phyloP scores from a whole-genome alignment of 139 green algal species.

The Deuterostichococcus epilithicus region DNA sequence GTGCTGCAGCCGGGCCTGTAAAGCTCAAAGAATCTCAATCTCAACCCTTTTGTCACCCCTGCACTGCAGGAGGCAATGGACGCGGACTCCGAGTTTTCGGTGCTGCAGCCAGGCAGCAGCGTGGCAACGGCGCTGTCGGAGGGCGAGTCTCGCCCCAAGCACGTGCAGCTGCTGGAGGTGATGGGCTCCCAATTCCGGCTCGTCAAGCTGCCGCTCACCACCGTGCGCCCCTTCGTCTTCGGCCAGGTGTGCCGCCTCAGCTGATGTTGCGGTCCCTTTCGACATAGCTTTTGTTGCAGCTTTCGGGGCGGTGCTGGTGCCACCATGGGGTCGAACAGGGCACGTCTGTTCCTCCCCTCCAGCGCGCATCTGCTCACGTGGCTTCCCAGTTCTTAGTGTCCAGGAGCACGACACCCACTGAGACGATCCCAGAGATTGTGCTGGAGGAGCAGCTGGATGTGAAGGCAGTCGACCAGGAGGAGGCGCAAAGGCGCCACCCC shows the following conservation, averaged over 20 bases:
- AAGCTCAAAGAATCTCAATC: not conserved
- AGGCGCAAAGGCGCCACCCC: too few species aligned
- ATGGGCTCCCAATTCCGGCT: conserved; percentile 46
- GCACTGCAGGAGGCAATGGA: conserved; percentile 6
- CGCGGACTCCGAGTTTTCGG: conserved; percentile 24
- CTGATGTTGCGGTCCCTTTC: not conserved
- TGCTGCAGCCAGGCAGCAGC: conserved; percentile 86
- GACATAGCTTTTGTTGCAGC: too few species aligned
- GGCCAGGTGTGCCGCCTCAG: conserved; percentile 23
- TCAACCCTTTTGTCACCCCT: not conserved
- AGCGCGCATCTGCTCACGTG: too few species aligned
- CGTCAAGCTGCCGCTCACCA: conserved; percentile 68
- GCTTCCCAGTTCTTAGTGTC: too few species aligned
- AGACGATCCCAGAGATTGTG: too few species aligned
- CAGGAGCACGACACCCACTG: too few species aligned
- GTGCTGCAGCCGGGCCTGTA: too few species aligned
- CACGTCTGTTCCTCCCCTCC: too few species aligned
- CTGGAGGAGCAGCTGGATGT: too few species aligned
- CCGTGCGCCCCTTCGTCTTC: conserved; percentile 78
- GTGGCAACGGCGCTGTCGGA: conserved; percentile 65
- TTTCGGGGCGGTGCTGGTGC: too few species aligned
- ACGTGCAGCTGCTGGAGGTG: conserved; percentile 87
- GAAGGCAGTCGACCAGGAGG: too few species aligned
- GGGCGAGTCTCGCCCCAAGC: conserved; percentile 87
- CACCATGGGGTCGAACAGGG: too few species aligned